phyloP scores from a whole-genome alignment of 345 rosid species.

The Acer negundo region DNA sequence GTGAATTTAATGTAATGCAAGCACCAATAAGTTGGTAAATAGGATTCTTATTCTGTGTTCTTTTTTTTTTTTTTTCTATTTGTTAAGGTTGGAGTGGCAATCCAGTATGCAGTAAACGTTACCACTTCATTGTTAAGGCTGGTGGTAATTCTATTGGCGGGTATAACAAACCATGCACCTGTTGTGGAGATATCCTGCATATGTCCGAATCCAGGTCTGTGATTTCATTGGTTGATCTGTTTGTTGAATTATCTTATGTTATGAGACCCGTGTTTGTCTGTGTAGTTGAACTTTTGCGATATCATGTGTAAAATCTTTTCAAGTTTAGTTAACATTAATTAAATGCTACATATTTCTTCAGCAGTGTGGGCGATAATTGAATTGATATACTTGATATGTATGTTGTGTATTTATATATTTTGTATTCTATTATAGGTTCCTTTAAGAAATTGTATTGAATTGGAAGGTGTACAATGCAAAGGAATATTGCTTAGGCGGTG shows the following conservation, averaged over 20 bases:
- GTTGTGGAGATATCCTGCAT: conserved; percentile 56
- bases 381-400: background rate
- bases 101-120: conserved; percentile 65
- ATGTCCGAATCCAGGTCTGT: conserved; percentile 55
- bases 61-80: background rate
- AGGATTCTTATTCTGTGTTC: background rate
- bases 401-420: background rate
- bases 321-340: background rate
- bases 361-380: background rate
- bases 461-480: background rate
- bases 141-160: conserved; percentile 62
- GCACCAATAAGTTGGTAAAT: too few species aligned
- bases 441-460: background rate
- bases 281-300: background rate
- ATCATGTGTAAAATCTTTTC: background rate
- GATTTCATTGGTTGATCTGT: background rate
- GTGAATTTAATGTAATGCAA: too few species aligned
- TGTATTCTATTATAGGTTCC: background rate
- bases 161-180: conserved; percentile 50
- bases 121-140: conserved; percentile 69
- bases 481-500: background rate
- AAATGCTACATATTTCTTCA: background rate
- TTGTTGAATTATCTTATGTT: background rate
- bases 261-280: background rate
- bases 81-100: conserved; percentile 68